Evolutionary conservation across 2,329 filamentous ascomycete genomes (phyloP).

Genomic region (Hypoxylon sp.): DNA sequence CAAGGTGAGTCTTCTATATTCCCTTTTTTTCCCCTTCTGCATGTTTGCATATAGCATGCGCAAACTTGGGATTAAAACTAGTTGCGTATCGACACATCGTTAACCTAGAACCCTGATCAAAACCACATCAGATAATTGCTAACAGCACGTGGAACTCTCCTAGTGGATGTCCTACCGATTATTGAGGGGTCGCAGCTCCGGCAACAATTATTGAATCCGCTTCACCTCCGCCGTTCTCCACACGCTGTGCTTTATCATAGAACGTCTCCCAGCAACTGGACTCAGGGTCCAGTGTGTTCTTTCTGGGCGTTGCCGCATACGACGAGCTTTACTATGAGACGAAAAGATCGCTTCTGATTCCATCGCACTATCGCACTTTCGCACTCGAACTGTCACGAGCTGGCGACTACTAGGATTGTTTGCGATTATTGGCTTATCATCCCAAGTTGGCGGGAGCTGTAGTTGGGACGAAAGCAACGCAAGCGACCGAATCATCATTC

Average conservation of each 20-base stretch:
- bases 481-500: conserved; percentile 12
- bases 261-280: conserved; percentile 3
- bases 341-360: conserved; percentile 26
- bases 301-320: conserved; percentile 2
- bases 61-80: neutral
- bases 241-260: conserved; percentile 9
- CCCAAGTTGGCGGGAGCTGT: conserved; percentile 13
- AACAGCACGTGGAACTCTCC: conserved; percentile 13
- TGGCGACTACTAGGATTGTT: conserved; percentile 15
- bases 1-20: conserved; percentile 22
- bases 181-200: conserved; percentile 12
- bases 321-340: conserved; percentile 30
- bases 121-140: conserved; percentile 13
- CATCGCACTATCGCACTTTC: conserved; percentile 7
- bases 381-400: conserved; percentile 13
- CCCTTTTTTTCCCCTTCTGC: too few species aligned
- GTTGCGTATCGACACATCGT: conserved; percentile 20
- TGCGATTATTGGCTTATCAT: conserved; percentile 12
- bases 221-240: conserved; percentile 7
- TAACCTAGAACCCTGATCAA: conserved; percentile 13
- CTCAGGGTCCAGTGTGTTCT: conserved; percentile 2
- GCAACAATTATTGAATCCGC: conserved; percentile 8
- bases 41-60: conserved; percentile 2
- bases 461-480: conserved; percentile 12
- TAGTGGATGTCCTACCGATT: neutral